Percentiles rank a stretch among this genome's conserved stretches.
phyloP scores from a whole-genome alignment of 148 eudicot genomes.

The Vaccinium macrocarpon region DNA sequence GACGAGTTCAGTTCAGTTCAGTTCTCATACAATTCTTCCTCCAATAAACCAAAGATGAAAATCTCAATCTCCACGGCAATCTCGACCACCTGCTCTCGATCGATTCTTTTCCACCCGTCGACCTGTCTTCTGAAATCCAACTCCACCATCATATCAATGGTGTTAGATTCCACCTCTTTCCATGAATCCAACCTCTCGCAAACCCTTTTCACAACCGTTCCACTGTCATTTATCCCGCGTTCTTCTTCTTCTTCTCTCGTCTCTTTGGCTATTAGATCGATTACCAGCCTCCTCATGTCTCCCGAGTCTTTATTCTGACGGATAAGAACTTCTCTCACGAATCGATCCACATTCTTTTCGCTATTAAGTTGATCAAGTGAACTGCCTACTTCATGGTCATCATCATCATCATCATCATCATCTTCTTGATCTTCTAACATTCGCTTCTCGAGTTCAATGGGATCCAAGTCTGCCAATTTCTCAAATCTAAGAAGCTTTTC shows the following conservation, averaged over 20 bases:
- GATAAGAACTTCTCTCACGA: slow-evolving; percentile 25
- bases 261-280: slow-evolving; percentile 62
- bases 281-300: slow-evolving; percentile 55
- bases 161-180: slow-evolving; percentile 66
- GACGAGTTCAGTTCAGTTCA: slow-evolving; percentile 12
- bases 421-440: slow-evolving; percentile 47
- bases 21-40: slow-evolving; percentile 56
- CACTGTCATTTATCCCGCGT: slow-evolving; percentile 2
- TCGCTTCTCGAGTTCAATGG: slow-evolving; percentile 69
- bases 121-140: slow-evolving; percentile 53
- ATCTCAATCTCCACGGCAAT: slow-evolving; percentile 54
- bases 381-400: background rate
- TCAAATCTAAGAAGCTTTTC: slow-evolving; percentile 72
- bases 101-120: slow-evolving; percentile 46
- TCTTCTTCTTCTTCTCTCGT: slow-evolving; percentile 18
- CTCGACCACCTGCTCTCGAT: slow-evolving; percentile 27
- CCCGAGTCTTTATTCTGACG: slow-evolving; percentile 25
- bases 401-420: slow-evolving; percentile 18
- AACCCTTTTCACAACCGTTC: slow-evolving; percentile 35
- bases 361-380: background rate
- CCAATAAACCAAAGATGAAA: slow-evolving; percentile 45
- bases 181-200: slow-evolving; percentile 60
- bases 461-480: slow-evolving; percentile 70
- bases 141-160: slow-evolving; percentile 93
- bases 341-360: slow-evolving; percentile 23